phyloP scores from a whole-genome alignment of 352 stramenopile species.

The Pythium monospermum region DNA sequence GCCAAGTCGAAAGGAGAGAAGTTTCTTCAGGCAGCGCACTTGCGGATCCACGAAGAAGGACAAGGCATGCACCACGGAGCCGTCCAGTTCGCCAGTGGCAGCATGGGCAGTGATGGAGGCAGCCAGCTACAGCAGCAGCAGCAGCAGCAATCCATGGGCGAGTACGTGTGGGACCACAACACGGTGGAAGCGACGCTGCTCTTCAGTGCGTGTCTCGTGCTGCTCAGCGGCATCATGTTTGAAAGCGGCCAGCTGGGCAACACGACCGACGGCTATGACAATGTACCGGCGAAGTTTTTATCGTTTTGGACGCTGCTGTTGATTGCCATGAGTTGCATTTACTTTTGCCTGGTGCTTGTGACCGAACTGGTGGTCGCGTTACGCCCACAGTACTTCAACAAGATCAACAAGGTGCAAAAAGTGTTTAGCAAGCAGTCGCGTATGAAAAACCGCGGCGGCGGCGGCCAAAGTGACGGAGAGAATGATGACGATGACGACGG shows the following conservation, averaged over 20 bases:
- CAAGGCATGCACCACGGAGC: slow-evolving; percentile 21
- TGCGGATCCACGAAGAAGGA: slow-evolving; percentile 47
- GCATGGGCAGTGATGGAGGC: background rate
- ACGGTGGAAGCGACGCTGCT: slow-evolving; percentile 68
- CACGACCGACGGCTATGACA: slow-evolving; percentile 33
- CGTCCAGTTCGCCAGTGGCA: slow-evolving; percentile 18
- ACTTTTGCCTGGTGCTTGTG: slow-evolving; percentile 58
- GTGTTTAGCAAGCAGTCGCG: slow-evolving; percentile 42
- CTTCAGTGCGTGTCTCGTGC: slow-evolving; percentile 61
- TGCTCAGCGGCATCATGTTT: slow-evolving; percentile 64
- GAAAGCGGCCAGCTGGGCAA: slow-evolving; percentile 53
- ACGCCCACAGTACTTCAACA: slow-evolving; percentile 54
- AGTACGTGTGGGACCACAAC: slow-evolving; percentile 79
- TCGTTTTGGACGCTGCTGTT: slow-evolving; percentile 47
- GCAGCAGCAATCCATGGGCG: slow-evolving; percentile 40
- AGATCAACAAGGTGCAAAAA: slow-evolving; percentile 56
- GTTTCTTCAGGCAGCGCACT: slow-evolving; percentile 47
- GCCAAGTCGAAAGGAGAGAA: slow-evolving; percentile 50
- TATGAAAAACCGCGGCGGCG: slow-evolving; percentile 15
- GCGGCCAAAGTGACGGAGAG: slow-evolving; percentile 25
- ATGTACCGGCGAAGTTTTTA: slow-evolving; percentile 42
- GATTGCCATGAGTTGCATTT: slow-evolving; percentile 47
- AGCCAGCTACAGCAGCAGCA: background rate
- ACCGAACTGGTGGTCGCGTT: slow-evolving; percentile 62
- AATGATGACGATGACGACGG: slow-evolving; percentile 51